phyloP scores from a whole-genome alignment of 2,329 filamentous ascomycete genomes.

The Helotiales sp. region DNA sequence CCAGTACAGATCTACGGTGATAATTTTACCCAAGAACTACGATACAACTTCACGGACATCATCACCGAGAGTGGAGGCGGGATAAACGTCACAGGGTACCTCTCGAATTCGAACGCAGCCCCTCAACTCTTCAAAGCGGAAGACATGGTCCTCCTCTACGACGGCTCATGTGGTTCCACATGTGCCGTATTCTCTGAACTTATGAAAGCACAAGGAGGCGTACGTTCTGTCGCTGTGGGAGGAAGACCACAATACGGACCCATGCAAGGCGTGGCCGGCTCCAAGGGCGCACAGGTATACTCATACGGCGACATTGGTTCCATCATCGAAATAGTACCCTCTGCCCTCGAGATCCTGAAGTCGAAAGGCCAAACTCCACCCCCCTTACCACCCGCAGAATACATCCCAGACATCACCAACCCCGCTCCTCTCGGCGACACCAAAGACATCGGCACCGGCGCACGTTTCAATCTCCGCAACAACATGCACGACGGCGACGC shows the following conservation, averaged over 20 bases:
- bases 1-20: conserved; percentile 18
- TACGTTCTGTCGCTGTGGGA: not conserved
- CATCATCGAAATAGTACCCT: not conserved
- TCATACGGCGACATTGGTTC: not conserved
- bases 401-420: not conserved
- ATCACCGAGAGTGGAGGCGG: conserved; percentile 3
- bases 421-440: not conserved
- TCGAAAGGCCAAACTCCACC: not conserved
- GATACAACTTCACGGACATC: conserved; percentile 8
- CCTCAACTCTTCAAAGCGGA: conserved; percentile 37
- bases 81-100: conserved; percentile 31
- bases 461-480: not conserved
- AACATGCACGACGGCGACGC: not conserved
- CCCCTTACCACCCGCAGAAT: not conserved
- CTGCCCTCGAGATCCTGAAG: not conserved
- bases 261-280: conserved; percentile 15
- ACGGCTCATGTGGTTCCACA: conserved; percentile 13
- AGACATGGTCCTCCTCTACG: conserved; percentile 37
- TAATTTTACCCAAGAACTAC: conserved; percentile 6
- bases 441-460: not conserved
- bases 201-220: conserved; percentile 8
- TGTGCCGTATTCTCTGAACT: conserved; percentile 12
- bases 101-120: conserved; percentile 20
- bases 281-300: conserved; percentile 12
- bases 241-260: conserved; percentile 9